phyloP scores from a whole-genome alignment of 1,284 basidiomycete genomes.

The Pascua sp. region DNA sequence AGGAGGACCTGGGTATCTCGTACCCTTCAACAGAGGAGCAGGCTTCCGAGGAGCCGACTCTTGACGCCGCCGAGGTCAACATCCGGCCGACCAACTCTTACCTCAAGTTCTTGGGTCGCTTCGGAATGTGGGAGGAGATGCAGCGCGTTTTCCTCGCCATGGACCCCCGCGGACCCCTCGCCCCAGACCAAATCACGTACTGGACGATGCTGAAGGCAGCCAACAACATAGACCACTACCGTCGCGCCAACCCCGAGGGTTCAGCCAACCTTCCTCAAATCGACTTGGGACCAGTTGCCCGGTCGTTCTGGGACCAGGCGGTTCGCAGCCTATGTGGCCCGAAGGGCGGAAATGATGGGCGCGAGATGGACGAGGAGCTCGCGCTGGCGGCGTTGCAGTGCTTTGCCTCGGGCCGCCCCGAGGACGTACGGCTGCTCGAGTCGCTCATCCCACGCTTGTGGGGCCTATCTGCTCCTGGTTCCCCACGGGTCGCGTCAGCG shows the following conservation, averaged over 20 bases:
- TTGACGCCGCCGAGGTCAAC: slow-evolving; percentile 18
- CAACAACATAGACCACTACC: slow-evolving; percentile 14
- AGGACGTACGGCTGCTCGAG: slow-evolving; percentile 31
- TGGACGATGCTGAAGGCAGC: slow-evolving; percentile 32
- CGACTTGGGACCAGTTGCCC: slow-evolving; percentile 20
- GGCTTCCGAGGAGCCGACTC: background rate
- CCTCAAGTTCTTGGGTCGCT: slow-evolving; percentile 40
- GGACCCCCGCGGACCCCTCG: slow-evolving; percentile 29
- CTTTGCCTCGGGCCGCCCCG: slow-evolving; percentile 26
- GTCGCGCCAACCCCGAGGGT: background rate
- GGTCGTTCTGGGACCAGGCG: slow-evolving; percentile 33
- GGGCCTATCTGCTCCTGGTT: slow-evolving; percentile 26
- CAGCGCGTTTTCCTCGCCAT: slow-evolving; percentile 35
- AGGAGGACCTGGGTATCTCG: background rate
- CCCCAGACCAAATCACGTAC: slow-evolving; percentile 41
- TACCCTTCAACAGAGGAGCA: background rate
- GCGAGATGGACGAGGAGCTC: slow-evolving; percentile 31
- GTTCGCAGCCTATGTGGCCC: slow-evolving; percentile 21
- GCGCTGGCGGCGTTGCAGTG: slow-evolving; percentile 26
- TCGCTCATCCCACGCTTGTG: slow-evolving; percentile 30
- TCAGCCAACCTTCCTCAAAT: slow-evolving; percentile 1
- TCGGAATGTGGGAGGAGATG: slow-evolving; percentile 40
- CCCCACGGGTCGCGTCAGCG: slow-evolving; percentile 10
- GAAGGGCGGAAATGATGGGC: background rate
- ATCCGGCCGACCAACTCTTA: slow-evolving; percentile 43